Evolutionary conservation across 1,284 basidiomycete species (phyloP).

Genomic region (Amylostereum areolatum): DNA sequence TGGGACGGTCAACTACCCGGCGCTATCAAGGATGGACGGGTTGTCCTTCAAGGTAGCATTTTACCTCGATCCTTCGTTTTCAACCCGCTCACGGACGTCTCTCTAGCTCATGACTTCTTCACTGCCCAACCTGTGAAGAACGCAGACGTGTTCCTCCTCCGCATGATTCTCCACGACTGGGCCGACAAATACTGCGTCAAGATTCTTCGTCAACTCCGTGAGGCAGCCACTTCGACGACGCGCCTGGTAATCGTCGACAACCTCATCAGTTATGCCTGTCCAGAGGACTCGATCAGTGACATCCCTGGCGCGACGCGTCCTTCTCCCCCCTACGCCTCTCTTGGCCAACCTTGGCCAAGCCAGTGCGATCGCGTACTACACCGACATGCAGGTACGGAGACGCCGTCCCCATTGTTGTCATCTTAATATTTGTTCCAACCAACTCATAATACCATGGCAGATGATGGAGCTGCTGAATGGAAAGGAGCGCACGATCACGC

Average conservation of each 20-base stretch:
- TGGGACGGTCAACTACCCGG: slow-evolving; percentile 11
- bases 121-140: not conserved
- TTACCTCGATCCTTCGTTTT: not conserved
- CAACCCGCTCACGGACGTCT: not conserved
- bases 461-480: slow-evolving; percentile 13
- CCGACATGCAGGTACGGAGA: slow-evolving; percentile 8
- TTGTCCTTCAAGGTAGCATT: slow-evolving; percentile 2
- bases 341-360: slow-evolving; percentile 12
- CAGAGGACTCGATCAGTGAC: slow-evolving; percentile 3
- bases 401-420: too few species aligned
- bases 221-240: slow-evolving; percentile 3
- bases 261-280: not conserved
- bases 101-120: slow-evolving; percentile 7
- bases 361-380: slow-evolving; percentile 4
- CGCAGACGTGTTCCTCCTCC: slow-evolving; percentile 5
- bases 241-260: slow-evolving; percentile 2
- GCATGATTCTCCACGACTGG: slow-evolving; percentile 6
- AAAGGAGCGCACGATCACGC: slow-evolving; percentile 12
- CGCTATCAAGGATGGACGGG: slow-evolving; percentile 5
- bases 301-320: slow-evolving; percentile 9
- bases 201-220: slow-evolving; percentile 6
- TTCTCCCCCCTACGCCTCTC: slow-evolving; percentile 9
- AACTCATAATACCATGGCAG: slow-evolving; percentile 1
- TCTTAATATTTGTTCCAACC: too few species aligned
- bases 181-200: slow-evolving; percentile 3